A percentile compares a stretch with the other conserved stretches of the same genome.
These are phyloP conservation scores for Alternaria solani DNA, from an alignment of 2,329 filamentous ascomycete genomes.

Conservation along the genomic window DNA sequence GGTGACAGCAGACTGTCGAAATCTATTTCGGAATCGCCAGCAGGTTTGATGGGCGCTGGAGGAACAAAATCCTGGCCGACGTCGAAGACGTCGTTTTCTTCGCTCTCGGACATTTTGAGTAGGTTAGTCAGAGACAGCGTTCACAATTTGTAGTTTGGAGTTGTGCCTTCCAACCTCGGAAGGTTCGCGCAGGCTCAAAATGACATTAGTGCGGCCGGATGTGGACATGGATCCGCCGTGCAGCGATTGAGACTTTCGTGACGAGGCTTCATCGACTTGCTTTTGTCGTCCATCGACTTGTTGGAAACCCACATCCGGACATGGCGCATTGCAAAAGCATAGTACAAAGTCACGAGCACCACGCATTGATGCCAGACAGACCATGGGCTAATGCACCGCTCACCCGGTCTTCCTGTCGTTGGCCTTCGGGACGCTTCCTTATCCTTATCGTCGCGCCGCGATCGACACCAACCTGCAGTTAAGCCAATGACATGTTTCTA, in stretches of 20 bases:
- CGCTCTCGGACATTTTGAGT: conserved; percentile 36
- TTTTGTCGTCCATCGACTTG: conserved; percentile 3
- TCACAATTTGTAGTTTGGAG: conserved; percentile 1
- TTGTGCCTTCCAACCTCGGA: background rate
- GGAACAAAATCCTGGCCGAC: conserved; percentile 66
- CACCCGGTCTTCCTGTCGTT: background rate
- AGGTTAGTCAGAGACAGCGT: background rate
- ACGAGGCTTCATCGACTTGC: background rate
- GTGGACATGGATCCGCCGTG: conserved; percentile 3
- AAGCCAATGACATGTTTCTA: conserved; percentile 20
- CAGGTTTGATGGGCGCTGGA: conserved; percentile 60
- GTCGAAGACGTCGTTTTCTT: conserved; percentile 46
- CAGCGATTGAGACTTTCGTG: background rate
- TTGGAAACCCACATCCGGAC: background rate
- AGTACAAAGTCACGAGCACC: background rate
- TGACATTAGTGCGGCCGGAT: conserved; percentile 4
- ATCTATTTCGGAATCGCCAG: conserved; percentile 61
- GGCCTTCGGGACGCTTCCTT: conserved; percentile 6
- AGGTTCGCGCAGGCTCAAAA: conserved; percentile 10
- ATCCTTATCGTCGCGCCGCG: conserved; percentile 5
- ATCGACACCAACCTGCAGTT: background rate
- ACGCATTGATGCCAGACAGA: background rate
- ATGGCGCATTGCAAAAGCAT: background rate
- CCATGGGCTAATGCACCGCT: conserved; percentile 1
- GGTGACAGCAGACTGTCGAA: conserved; percentile 78